Conservation (phyloP, 2,329 filamentous ascomycete species). For the Phialophora chinensis region DNA sequence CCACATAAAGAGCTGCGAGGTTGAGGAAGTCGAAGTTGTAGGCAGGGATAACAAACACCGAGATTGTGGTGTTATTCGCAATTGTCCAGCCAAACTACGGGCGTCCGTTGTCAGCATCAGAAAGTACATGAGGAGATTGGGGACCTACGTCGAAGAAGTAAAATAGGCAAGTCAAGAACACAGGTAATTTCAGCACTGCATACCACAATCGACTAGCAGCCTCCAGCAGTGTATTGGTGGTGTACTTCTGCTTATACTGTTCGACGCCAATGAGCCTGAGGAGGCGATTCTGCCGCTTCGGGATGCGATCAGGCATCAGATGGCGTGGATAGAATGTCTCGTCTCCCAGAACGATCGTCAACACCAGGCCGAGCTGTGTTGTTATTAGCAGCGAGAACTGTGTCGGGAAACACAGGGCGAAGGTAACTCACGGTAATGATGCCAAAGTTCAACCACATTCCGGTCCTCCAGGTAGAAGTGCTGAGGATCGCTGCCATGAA, state of each 20-base stretch:
- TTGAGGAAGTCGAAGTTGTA: slow-evolving; percentile 57
- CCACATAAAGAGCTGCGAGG: slow-evolving; percentile 62
- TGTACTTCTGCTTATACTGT: slow-evolving; percentile 41
- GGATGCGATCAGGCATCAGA: slow-evolving; percentile 33
- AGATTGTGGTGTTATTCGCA: slow-evolving; percentile 61
- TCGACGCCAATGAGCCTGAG: slow-evolving; percentile 41
- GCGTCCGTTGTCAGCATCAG: slow-evolving; percentile 46
- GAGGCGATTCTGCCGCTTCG: slow-evolving; percentile 37
- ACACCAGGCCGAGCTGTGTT: slow-evolving; percentile 34
- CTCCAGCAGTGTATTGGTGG: slow-evolving; percentile 50
- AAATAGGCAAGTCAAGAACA: slow-evolving; percentile 43
- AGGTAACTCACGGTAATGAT: slow-evolving; percentile 31
- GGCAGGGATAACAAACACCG: slow-evolving; percentile 56
- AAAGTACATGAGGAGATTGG: slow-evolving; percentile 44
- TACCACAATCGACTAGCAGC: slow-evolving; percentile 49
- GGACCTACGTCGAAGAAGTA: slow-evolving; percentile 42
- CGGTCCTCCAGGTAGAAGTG: slow-evolving; percentile 45
- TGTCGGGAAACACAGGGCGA: not conserved
- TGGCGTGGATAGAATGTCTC: slow-evolving; percentile 43
- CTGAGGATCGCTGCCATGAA: slow-evolving; percentile 59
- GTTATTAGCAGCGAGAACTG: not conserved
- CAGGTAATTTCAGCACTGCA: slow-evolving; percentile 46
- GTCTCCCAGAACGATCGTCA: slow-evolving; percentile 40
- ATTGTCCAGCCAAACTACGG: slow-evolving; percentile 57
- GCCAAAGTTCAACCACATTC: slow-evolving; percentile 43